Evolutionary conservation across 345 rosid species (phyloP), one percentile per base, ranked within the genome.

Genomic region (Punica granatum): DNA sequence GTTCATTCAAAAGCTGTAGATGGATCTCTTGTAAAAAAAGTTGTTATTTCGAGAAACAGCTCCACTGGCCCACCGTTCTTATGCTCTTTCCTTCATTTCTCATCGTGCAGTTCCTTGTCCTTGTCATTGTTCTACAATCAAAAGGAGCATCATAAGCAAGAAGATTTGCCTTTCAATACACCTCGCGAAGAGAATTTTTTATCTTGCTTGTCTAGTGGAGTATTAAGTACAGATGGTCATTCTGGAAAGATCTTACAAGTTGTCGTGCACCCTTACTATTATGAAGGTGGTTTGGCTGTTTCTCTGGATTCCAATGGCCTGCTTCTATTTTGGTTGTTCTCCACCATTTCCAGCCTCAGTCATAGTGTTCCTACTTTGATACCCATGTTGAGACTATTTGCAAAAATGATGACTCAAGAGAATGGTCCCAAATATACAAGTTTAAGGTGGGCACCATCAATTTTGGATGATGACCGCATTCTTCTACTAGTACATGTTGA

Each of bases 241-340:
- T 68, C 82, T 69, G 84, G 87, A 71, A 84, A 78, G 76, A 83
- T 90, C 69, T 74, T 85, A 61, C 88, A 87, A 73, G 81, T 90
- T 79, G 85, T 82, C 61, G 60, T 86, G 48, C 86, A 85, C 75
- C 92, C 93, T 58, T 56, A 65, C 77, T 67, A 78, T 58, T 73
- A 77, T 48, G 89, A 81, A 71, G 70, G 60, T 61, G 85, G 79
- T 74, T 69, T 86, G 64, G 89, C 81, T 72, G 95, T 76, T 74
- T 90, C 98, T 58, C 76, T 90, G 76, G 98, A 90, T 79, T 81
- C 86, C 41, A 77, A 86, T 65, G 98, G 98, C 18, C 71, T 86
- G 70, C 78, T 92, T 68, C 72, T 90, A 28, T 82, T 92, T 70
- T 90, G 98, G 95, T 78, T 82, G 12, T 76, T 81, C 60, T 78